Conservation (phyloP, 805 yeast species). For the Starmerella sp. region DNA sequence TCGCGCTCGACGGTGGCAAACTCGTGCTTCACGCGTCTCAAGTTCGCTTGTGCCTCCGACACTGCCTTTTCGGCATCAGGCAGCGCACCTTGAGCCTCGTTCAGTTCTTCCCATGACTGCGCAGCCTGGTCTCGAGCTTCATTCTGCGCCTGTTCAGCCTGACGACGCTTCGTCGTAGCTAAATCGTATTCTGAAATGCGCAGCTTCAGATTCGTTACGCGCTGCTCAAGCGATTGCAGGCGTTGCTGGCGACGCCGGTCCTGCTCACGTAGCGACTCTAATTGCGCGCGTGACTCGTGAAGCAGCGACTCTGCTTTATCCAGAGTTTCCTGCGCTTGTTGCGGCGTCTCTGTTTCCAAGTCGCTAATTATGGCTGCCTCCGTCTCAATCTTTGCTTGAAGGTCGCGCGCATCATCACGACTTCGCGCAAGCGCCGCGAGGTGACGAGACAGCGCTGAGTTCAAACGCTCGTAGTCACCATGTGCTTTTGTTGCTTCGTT, state of each 20-base stretch:
- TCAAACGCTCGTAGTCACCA: not conserved
- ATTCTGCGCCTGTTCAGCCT: not conserved
- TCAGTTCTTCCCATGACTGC: not conserved
- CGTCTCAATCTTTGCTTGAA: not conserved
- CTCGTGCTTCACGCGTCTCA: not conserved
- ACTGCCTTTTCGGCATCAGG: constrained; percentile 4
- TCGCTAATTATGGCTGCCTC: not conserved
- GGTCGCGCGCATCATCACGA: constrained; percentile 1
- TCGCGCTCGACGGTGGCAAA: constrained; percentile 9
- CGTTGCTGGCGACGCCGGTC: not conserved
- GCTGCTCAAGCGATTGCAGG: constrained; percentile 8
- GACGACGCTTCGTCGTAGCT: not conserved
- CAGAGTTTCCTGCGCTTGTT: constrained; percentile 26
- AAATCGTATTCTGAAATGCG: constrained; percentile 21
- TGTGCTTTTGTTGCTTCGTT: not conserved
- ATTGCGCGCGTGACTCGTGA: not conserved
- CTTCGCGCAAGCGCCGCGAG: not conserved
- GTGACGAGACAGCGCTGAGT: not conserved
- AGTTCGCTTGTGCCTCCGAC: not conserved
- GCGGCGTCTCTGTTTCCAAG: constrained; percentile 9
- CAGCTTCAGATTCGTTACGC: constrained; percentile 14
- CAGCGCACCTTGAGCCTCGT: not conserved
- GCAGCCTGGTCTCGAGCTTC: not conserved
- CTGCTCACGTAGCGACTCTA: constrained; percentile 7
- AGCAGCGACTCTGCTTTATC: constrained; percentile 9